phyloP scores from a whole-genome alignment of 768 basidiomycete genomes.

The Hericium alpestre region DNA sequence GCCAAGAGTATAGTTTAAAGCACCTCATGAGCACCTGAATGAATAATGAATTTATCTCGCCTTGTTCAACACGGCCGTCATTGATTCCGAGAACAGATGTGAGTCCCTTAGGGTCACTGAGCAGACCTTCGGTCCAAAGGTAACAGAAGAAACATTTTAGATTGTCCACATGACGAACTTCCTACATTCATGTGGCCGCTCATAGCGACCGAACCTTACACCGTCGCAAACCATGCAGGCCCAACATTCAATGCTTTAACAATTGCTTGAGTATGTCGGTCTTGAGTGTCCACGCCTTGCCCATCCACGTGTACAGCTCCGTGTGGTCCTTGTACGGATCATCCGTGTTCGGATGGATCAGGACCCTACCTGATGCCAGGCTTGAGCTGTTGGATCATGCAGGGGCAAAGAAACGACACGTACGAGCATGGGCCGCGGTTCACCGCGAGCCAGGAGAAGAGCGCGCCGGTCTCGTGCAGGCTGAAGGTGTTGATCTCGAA shows the following conservation, averaged over 20 bases:
- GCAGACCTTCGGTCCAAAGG: too few species aligned
- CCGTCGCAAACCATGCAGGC: too few species aligned
- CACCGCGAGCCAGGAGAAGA: conserved; percentile 62
- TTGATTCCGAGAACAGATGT: too few species aligned
- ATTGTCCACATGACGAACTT: too few species aligned
- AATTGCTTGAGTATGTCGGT: background rate
- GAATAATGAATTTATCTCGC: too few species aligned
- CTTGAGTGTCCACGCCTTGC: background rate
- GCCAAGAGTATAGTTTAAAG: too few species aligned
- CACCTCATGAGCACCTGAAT: too few species aligned
- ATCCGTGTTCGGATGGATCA: conserved; percentile 63
- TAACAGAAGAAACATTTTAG: too few species aligned
- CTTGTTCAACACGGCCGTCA: too few species aligned
- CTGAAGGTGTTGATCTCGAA: conserved; percentile 60
- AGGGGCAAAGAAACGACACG: background rate
- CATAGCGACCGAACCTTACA: too few species aligned
- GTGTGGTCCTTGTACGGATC: conserved; percentile 49
- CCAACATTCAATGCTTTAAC: background rate
- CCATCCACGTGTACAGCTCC: conserved; percentile 37
- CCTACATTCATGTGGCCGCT: too few species aligned
- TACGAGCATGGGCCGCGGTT: conserved; percentile 42
- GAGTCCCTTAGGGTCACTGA: too few species aligned
- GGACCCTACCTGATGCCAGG: conserved; percentile 32
- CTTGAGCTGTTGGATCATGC: background rate
- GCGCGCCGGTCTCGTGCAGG: conserved; percentile 57